A percentile compares a stretch with the other conserved stretches of the same genome.
Conservation (phyloP, 2,329 filamentous ascomycete species). For the Epichloe bromicola region DNA sequence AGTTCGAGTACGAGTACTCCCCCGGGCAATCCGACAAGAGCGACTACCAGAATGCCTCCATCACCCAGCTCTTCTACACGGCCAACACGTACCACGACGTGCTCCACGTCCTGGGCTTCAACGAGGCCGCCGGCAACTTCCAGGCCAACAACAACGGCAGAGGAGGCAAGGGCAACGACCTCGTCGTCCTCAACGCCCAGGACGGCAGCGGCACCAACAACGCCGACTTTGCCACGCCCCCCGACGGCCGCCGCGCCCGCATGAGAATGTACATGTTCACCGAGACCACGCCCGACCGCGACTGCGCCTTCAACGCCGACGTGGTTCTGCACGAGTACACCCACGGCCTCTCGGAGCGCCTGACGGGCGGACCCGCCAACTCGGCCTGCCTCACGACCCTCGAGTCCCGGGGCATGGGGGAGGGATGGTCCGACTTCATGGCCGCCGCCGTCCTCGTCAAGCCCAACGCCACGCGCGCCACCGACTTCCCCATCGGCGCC, state of each 20-base stretch:
- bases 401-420: constrained; percentile 43
- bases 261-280: constrained; percentile 43
- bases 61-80: constrained; percentile 49
- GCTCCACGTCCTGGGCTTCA: constrained; percentile 43
- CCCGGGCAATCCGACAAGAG: too few species aligned
- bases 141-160: constrained; percentile 30
- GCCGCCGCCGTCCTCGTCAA: constrained; percentile 37
- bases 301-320: constrained; percentile 45
- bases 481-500: constrained; percentile 34
- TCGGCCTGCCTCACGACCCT: constrained; percentile 29
- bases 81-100: constrained; percentile 47
- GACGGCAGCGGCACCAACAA: too few species aligned
- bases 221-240: too few species aligned
- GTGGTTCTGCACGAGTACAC: constrained; percentile 49
- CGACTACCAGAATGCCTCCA: constrained; percentile 17
- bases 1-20: too few species aligned
- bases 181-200: too few species aligned
- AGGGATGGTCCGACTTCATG: constrained; percentile 45
- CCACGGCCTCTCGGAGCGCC: constrained; percentile 36
- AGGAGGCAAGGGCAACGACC: too few species aligned
- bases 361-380: constrained; percentile 28
- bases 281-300: constrained; percentile 31
- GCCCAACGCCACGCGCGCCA: constrained; percentile 29
- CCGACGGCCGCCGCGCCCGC: too few species aligned
- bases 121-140: constrained; percentile 46